These are phyloP conservation scores for Boletales sp. DNA, from an alignment of 768 basidiomycete genomes.

Conservation along the genomic window DNA sequence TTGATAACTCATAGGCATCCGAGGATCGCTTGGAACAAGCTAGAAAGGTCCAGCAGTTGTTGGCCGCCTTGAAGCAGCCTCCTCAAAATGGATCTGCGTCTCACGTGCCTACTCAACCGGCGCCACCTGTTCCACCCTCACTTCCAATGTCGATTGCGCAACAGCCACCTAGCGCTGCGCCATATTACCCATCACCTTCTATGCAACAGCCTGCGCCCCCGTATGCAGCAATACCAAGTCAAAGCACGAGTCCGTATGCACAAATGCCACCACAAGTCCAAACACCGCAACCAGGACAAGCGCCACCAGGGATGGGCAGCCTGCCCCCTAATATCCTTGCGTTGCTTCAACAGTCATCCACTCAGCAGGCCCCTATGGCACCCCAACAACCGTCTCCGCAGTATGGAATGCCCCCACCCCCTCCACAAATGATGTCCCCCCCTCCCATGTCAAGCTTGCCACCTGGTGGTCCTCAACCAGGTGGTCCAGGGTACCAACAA, in stretches of 20 bases:
- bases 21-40: constrained; percentile 89
- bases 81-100: constrained; percentile 39
- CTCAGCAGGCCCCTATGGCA: constrained; percentile 31
- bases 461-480: constrained; percentile 40
- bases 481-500: constrained; percentile 52
- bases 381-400: constrained; percentile 30
- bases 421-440: constrained; percentile 42
- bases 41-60: constrained; percentile 76
- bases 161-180: constrained; percentile 23
- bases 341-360: constrained; percentile 52
- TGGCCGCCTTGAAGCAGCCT: constrained; percentile 79
- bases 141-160: constrained; percentile 35
- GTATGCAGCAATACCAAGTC: constrained; percentile 21
- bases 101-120: constrained; percentile 22
- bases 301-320: constrained; percentile 31
- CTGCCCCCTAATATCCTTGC: constrained; percentile 71
- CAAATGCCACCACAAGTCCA: constrained; percentile 27
- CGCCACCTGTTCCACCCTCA: constrained; percentile 31
- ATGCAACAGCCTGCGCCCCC: constrained; percentile 25
- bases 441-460: constrained; percentile 40
- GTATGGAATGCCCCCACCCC: constrained; percentile 40
- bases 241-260: constrained; percentile 25
- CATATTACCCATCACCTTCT: constrained; percentile 45
- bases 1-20: constrained; percentile 12
- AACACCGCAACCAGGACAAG: constrained; percentile 33